Conservation (phyloP, 805 yeast genomes). For the Wickerhamiella bombiphila region DNA sequence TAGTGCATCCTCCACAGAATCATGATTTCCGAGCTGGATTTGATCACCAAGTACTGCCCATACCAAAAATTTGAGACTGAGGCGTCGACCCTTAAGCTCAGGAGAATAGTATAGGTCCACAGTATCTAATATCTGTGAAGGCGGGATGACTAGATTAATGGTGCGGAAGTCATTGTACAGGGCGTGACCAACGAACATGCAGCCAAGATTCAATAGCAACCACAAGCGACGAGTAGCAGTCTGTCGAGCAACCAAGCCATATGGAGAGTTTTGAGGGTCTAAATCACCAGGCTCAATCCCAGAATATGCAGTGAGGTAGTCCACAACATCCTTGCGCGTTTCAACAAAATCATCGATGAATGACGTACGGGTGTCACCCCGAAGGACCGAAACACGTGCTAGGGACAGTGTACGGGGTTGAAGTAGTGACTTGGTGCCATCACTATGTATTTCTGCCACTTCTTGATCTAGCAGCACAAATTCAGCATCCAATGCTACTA, state of each 20-base stretch:
- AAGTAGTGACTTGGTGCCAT: conserved; percentile 54
- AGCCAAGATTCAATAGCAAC: conserved; percentile 77
- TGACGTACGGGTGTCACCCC: conserved; percentile 31
- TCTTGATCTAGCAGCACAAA: conserved; percentile 76
- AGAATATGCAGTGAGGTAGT: conserved; percentile 77
- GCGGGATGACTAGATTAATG: conserved; percentile 81
- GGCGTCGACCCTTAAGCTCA: conserved; percentile 42
- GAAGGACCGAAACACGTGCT: conserved; percentile 77
- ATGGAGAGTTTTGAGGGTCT: conserved; percentile 48
- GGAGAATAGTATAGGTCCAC: conserved; percentile 62
- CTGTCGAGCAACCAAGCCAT: conserved; percentile 62
- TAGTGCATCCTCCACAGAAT: conserved; percentile 89
- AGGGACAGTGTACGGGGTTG: conserved; percentile 63
- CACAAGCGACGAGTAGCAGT: conserved; percentile 80
- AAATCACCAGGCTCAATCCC: conserved; percentile 93
- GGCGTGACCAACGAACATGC: conserved; percentile 92
- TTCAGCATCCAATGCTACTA: conserved; percentile 93
- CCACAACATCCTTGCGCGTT: conserved; percentile 50
- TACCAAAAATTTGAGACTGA: conserved; percentile 76
- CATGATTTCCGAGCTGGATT: conserved; percentile 90
- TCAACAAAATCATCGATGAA: conserved; percentile 88
- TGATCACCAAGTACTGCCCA: conserved; percentile 58
- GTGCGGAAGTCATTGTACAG: conserved; percentile 81
- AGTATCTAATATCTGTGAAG: conserved; percentile 77
- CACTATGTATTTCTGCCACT: conserved; percentile 57